Evolutionary conservation across 192 early-diverging fungal species (phyloP), one percentile per base, ranked within the genome.

Genomic region (Rhizophagus clarus): DNA sequence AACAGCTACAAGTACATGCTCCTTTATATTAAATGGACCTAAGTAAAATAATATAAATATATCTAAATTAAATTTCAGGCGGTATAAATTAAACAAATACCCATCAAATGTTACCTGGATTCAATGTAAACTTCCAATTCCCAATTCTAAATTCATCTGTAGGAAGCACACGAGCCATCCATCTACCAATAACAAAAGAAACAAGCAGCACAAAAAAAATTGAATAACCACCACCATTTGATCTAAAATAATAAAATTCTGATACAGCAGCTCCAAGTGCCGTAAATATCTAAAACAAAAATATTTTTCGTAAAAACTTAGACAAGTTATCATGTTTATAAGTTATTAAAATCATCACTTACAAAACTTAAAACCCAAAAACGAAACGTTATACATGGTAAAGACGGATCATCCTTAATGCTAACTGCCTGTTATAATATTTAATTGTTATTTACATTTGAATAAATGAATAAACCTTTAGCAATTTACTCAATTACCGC

Each of bases 1-100:
- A 49, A 89, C 78, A 9, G 84, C 84, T 40, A 93, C 87, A 47
- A 93, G 74, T 60, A 88, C 89, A 72, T 92, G 92, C 72, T 93
- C 92, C 68, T 94, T 94, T 74, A 92, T 85, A 51, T 85, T 88
- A 81, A 93, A 93, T 15, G 84, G 84, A n/a, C 84, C 82, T 24
- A 76, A 49, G 11, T 49, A 20, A 49, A 24, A n/a, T n/a, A n/a
- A n/a, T n/a, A n/a, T n/a, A n/a, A 72, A 71, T 10, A 71, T 28
- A 32, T 6, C n/a, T 20, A 20, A n/a, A 37, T 70, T 15, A 24
- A 24, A 42, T 31, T 62, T 22, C 5, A 40, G 31, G 2, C 1
- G n/a, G 2, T 0, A 61, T 32, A 76, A 62, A 60, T 40, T 22
- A 24, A 11, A 63, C 24, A 7, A 62, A 37, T 24, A 22, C 6